A percentile compares a stretch with the other conserved stretches of the same genome.
These are phyloP conservation scores for Anastatica hierochuntica DNA, from an alignment of 345 rosid species.

Conservation along the genomic window DNA sequence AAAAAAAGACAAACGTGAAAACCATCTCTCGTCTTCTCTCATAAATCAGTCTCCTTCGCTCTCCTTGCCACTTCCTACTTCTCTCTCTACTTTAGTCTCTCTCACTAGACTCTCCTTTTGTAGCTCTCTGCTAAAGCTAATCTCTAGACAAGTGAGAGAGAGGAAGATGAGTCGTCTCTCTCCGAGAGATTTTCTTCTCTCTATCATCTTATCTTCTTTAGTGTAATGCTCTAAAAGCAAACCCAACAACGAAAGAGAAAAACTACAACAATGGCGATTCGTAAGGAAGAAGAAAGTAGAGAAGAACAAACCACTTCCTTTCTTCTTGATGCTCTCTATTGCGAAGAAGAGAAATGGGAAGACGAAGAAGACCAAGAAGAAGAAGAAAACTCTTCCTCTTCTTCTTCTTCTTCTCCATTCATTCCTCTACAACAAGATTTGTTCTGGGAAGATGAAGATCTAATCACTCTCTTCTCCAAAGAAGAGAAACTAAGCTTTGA, in stretches of 20 bases:
- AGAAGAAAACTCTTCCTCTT: conserved; percentile 20
- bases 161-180: conserved; percentile 28
- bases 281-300: conserved; percentile 16
- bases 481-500: conserved; percentile 35
- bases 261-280: conserved; percentile 39
- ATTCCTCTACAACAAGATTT: conserved; percentile 54
- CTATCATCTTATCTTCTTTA: conserved; percentile 21
- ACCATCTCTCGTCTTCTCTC: conserved; percentile 30
- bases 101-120: conserved; percentile 16
- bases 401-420: conserved; percentile 21
- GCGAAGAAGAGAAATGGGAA: conserved; percentile 68
- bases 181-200: conserved; percentile 15
- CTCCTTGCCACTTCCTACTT: conserved; percentile 21
- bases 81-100: not conserved
- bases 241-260: conserved; percentile 10
- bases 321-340: conserved; percentile 54
- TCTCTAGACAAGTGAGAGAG: conserved; percentile 8
- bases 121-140: conserved; percentile 18
- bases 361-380: conserved; percentile 27
- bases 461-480: conserved; percentile 48
- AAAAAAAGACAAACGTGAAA: conserved; percentile 51
- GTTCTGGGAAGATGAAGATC: conserved; percentile 76
- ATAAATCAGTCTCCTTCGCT: conserved; percentile 27
- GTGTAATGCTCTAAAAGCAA: conserved; percentile 20
- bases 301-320: conserved; percentile 25